A percentile compares a stretch with the other conserved stretches of the same genome.
phyloP scores from a whole-genome alignment of 73 alveolate species.

The Tetrahymena borealis region DNA sequence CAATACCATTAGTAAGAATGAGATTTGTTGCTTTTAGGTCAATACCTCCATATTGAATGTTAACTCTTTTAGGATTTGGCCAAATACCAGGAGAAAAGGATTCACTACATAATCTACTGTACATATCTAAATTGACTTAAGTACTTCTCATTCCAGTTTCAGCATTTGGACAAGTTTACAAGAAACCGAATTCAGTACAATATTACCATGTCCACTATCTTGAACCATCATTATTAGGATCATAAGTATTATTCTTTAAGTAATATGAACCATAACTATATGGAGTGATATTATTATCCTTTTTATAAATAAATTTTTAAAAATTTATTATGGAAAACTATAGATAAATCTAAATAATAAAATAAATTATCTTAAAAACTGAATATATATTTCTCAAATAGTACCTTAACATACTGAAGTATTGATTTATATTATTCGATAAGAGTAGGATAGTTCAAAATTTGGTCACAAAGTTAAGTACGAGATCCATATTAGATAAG shows the following conservation, averaged over 20 bases:
- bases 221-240: conserved; percentile 2
- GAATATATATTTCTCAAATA: neutral
- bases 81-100: neutral
- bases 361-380: neutral
- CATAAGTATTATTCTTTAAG: conserved; percentile 7
- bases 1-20: conserved; percentile 58
- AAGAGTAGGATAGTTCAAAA: neutral
- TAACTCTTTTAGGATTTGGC: conserved; percentile 50
- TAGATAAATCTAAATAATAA: neutral
- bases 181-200: conserved; percentile 42
- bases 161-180: conserved; percentile 34
- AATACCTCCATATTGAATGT: conserved; percentile 34
- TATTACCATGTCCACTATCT: conserved; percentile 37
- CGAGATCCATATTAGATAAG: conserved; percentile 53
- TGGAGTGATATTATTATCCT: neutral
- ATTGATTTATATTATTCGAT: conserved; percentile 3
- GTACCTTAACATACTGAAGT: conserved; percentile 11
- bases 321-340: neutral
- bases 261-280: conserved; percentile 22
- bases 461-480: conserved; percentile 41
- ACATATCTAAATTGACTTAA: neutral
- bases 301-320: neutral
- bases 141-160: neutral
- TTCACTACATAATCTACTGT: neutral
- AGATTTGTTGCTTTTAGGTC: conserved; percentile 48